Evolutionary conservation across 352 stramenopile genomes (phyloP).

Genomic region (Phytophthora megakarya): DNA sequence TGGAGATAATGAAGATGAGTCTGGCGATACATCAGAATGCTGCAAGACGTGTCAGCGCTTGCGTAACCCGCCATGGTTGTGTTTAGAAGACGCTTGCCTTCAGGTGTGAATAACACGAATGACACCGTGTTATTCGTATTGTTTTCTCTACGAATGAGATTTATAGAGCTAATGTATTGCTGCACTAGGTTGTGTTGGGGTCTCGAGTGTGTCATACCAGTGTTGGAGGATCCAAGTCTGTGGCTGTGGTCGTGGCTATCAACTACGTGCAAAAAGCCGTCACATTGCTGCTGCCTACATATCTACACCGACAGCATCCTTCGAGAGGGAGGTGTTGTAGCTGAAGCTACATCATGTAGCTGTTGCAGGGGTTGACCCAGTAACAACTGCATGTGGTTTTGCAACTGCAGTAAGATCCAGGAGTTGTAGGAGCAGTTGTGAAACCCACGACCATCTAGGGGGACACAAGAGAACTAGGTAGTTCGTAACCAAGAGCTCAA

Average conservation of each 20-base stretch:
- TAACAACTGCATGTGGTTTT: no score
- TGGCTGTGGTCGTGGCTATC: slow-evolving; percentile 31
- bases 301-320: no score
- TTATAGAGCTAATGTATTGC: background rate
- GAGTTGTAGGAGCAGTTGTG: no score
- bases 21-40: background rate
- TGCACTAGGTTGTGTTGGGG: slow-evolving; percentile 29
- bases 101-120: no score
- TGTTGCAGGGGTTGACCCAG: no score
- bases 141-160: background rate
- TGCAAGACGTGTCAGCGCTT: slow-evolving; percentile 30
- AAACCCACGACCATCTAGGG: no score
- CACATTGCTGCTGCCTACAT: slow-evolving; percentile 27
- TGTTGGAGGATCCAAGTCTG: slow-evolving; percentile 11
- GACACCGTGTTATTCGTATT: no score
- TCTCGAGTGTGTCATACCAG: slow-evolving; percentile 25
- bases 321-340: no score
- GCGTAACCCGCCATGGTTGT: slow-evolving; percentile 36
- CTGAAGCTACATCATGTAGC: no score
- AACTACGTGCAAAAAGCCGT: slow-evolving; percentile 27
- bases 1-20: background rate
- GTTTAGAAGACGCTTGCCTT: slow-evolving; percentile 17
- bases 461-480: no score
- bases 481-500: slow-evolving; percentile 1
- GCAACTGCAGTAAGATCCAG: no score